Base-by-base conservation (phyloP, 306 rosid genomes). In the Spatholobus suberectus region DNA sequence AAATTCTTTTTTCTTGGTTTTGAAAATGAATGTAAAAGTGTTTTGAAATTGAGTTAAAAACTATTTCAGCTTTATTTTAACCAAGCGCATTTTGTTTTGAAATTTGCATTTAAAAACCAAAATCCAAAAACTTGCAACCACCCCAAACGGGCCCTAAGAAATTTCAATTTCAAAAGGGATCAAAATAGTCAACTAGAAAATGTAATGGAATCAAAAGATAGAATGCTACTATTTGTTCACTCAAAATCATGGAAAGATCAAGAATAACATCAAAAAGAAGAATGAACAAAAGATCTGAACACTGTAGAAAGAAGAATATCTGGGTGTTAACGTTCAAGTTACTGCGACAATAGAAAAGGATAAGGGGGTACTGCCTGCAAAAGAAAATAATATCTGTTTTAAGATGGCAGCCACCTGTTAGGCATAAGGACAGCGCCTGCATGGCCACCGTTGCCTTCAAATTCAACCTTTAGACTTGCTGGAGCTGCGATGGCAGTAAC, bases 401-500 rank as follows among this genome's bases (percentile, higher is more conserved):
- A 77, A 73, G 72, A 80, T 57, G 80, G 52, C 23, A 52, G 29
- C 82, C 80, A 96, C 99, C 99, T 91, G 70, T 89, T 85, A 84
- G 97, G 98, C 98, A 93, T 92, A 61, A 94, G 93, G 87, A 92
- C 98, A 4, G 97, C 96, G 40, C 99, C 97, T 0, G 97, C 99
- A 85, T 96, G 99, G 63, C 99, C 98, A 37, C 99, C 99, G 15
- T 88, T 94, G 77, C 98, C 98, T 89, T 93, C 96, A 86, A 96
- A 93, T 57, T 93, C 95, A 62, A 96, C 97, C 84, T 82, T 93
- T 41, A 92, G 87, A 80, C 98, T 94, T 70, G 99, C 99, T 6
- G 98, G 98, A 55, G 97, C 99, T 63, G 99, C 99, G 77, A 93
- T 93, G 44, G 97, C 99, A 43, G 97, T 91, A 82, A 94, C 98